Percentiles rank a stretch among this genome's conserved stretches.
phyloP scores from a whole-genome alignment of 2,329 filamentous ascomycete genomes.

The Aspergillus pseudoglaucus region DNA sequence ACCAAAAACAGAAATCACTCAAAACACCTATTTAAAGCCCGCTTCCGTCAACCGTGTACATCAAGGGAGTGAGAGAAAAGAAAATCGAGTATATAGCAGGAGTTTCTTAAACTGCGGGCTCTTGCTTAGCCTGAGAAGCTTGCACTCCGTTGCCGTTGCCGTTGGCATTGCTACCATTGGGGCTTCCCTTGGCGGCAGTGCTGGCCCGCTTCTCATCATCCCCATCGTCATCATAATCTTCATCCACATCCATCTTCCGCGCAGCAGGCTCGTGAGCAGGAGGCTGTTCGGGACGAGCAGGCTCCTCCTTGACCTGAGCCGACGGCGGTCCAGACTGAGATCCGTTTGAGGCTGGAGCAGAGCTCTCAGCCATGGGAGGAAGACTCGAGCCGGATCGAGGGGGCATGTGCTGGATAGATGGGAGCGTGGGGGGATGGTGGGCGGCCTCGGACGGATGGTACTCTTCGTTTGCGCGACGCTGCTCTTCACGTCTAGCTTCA shows the following conservation, averaged over 20 bases:
- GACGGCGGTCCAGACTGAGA: conserved; percentile 32
- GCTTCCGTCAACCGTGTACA: neutral
- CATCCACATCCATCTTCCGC: conserved; percentile 92
- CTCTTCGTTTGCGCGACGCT: conserved; percentile 66
- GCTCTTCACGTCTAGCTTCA: conserved; percentile 60
- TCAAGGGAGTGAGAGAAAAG: neutral
- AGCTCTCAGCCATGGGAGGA: conserved; percentile 48
- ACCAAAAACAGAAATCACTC: neutral
- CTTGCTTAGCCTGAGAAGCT: conserved; percentile 26
- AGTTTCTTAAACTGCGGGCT: conserved; percentile 19
- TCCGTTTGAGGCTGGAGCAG: conserved; percentile 34
- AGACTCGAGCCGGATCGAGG: conserved; percentile 47
- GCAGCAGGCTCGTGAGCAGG: conserved; percentile 72
- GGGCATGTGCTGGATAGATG: conserved; percentile 43
- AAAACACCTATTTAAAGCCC: neutral
- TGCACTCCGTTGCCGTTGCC: conserved; percentile 21
- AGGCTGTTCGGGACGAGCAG: conserved; percentile 41
- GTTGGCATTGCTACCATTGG: conserved; percentile 24
- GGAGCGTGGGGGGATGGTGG: conserved; percentile 66
- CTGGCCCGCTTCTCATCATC: conserved; percentile 65
- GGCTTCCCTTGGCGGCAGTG: conserved; percentile 28
- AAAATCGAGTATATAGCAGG: neutral
- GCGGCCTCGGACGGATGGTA: conserved; percentile 92
- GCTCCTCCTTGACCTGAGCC: conserved; percentile 51
- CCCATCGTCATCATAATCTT: conserved; percentile 92